These are phyloP conservation scores for Vitis cinerea DNA, from an alignment of 164 flowering plant genomes.

Conservation along the genomic window DNA sequence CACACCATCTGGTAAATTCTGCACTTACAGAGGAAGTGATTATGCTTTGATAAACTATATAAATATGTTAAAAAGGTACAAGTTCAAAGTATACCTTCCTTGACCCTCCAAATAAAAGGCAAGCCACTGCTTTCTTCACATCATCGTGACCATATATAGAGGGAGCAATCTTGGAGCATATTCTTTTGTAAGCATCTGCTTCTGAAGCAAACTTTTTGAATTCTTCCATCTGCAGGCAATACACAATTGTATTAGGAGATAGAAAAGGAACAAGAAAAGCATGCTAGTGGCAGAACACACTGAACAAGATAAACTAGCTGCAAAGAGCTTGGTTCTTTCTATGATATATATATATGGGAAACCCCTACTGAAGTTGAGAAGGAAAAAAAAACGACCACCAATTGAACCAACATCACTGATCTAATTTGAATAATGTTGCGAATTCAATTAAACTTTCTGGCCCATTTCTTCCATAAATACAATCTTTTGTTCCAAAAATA, in stretches of 20 bases:
- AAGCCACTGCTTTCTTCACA: constrained; percentile 95
- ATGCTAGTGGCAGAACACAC: too few species aligned
- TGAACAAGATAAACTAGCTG: too few species aligned
- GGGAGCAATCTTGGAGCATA: constrained; percentile 94
- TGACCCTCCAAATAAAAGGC: constrained; percentile 97
- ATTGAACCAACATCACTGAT: too few species aligned
- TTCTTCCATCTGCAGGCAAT: constrained; percentile 59
- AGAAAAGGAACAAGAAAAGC: background rate
- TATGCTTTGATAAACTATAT: background rate
- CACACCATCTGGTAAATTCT: constrained; percentile 97
- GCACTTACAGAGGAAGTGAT: constrained; percentile 18
- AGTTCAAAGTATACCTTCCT: constrained; percentile 63
- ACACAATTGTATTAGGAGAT: background rate
- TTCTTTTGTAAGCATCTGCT: constrained; percentile 55
- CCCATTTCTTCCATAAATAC: too few species aligned
- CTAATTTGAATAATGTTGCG: too few species aligned
- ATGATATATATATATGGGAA: too few species aligned
- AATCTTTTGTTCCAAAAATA: too few species aligned
- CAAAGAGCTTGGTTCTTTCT: too few species aligned
- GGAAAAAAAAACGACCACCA: too few species aligned
- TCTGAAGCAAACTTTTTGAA: constrained; percentile 87
- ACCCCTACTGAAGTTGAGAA: too few species aligned
- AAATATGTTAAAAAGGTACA: constrained; percentile 2
- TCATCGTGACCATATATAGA: constrained; percentile 95
- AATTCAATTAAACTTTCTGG: too few species aligned